A percentile compares a stretch with the other conserved stretches of the same genome.
Evolutionary conservation across 179 eudicot genomes (phyloP).

Genomic region (Beta macrorhiza): DNA sequence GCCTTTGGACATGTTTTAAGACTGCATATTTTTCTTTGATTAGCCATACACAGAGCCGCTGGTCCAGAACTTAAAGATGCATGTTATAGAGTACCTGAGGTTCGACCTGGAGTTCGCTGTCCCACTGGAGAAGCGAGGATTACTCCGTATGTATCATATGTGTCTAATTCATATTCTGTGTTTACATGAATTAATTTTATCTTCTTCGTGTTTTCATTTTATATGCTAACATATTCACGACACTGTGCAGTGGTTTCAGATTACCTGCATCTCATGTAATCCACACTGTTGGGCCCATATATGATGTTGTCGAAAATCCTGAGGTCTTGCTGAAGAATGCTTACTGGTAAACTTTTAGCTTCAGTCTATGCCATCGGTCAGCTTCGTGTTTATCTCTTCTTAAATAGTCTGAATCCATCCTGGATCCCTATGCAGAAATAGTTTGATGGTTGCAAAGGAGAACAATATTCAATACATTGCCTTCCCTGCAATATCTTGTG

Average conservation of each 20-base stretch:
- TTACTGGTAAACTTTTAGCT: conserved; percentile 46
- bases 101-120: conserved; percentile 80
- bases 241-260: conserved; percentile 62
- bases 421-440: conserved; percentile 51
- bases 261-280: conserved; percentile 81
- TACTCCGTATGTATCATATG: conserved; percentile 61
- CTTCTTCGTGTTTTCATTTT: background rate
- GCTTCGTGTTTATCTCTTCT: background rate
- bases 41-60: conserved; percentile 87
- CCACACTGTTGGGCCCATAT: conserved; percentile 96
- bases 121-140: conserved; percentile 97
- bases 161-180: background rate
- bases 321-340: conserved; percentile 61
- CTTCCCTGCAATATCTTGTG: conserved; percentile 90
- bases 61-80: conserved; percentile 78
- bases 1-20: conserved; percentile 2
- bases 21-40: conserved; percentile 10
- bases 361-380: background rate
- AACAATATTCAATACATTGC: conserved; percentile 70
- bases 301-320: conserved; percentile 53
- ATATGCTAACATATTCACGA: conserved; percentile 17
- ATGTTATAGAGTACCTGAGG: conserved; percentile 78
- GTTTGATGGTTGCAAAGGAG: conserved; percentile 72
- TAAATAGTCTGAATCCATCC: background rate
- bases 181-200: background rate